Conservation (phyloP, 306 rosid species). For the Fragaria ananassa region DNA sequence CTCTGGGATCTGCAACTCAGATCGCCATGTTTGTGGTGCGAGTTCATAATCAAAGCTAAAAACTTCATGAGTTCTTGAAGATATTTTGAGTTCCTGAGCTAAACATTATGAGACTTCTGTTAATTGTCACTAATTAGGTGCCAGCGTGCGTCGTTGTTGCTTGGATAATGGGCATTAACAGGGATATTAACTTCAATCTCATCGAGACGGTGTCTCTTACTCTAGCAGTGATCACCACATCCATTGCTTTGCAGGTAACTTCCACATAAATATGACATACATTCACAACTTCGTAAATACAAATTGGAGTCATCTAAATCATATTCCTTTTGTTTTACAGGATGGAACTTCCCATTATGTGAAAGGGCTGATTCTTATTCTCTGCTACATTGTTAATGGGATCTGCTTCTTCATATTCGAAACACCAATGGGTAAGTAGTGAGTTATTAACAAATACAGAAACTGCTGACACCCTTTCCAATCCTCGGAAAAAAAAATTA, state of each 20-base stretch:
- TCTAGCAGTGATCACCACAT: conserved; percentile 56
- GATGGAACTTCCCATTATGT: conserved; percentile 93
- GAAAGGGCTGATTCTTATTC: conserved; percentile 75
- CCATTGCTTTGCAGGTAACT: conserved; percentile 67
- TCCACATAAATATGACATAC: not conserved
- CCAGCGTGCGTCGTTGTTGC: conserved; percentile 68
- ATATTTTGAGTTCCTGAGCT: not conserved
- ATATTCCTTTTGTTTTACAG: conserved; percentile 24
- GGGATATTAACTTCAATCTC: conserved; percentile 74
- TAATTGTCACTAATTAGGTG: conserved; percentile 37
- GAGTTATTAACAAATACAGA: not conserved
- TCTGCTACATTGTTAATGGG: conserved; percentile 72
- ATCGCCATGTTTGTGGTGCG: conserved; percentile 74
- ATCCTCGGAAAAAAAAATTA: not conserved
- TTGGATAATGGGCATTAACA: conserved; percentile 66
- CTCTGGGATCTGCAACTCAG: conserved; percentile 93
- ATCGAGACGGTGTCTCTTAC: conserved; percentile 83
- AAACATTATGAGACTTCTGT: not conserved
- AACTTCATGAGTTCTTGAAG: not conserved
- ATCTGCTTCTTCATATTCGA: conserved; percentile 74
- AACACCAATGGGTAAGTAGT: conserved; percentile 50
- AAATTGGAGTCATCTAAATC: conserved; percentile 19
- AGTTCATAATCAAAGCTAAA: not conserved
- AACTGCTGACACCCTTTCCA: not conserved
- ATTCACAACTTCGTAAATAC: not conserved